These are phyloP conservation scores for Tricholoma hemisulphureum DNA, from an alignment of 768 basidiomycete genomes.

Conservation along the genomic window DNA sequence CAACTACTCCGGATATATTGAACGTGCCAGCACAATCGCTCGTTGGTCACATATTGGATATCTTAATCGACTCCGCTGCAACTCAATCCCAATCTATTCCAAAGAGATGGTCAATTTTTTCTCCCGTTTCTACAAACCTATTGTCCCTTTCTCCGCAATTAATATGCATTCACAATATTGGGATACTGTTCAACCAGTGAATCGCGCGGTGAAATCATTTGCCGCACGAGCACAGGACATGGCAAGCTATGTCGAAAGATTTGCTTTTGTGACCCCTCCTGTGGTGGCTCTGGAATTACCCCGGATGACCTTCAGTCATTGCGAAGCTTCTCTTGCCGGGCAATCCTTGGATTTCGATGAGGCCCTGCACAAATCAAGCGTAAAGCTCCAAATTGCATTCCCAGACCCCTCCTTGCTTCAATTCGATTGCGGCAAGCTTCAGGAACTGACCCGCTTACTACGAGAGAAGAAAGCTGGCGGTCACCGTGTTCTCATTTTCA, in stretches of 20 bases:
- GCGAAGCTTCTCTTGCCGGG: slow-evolving; percentile 22
- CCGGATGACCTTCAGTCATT: slow-evolving; percentile 53
- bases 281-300: slow-evolving; percentile 78
- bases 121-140: slow-evolving; percentile 38
- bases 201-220: slow-evolving; percentile 63
- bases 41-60: slow-evolving; percentile 73
- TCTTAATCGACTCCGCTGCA: slow-evolving; percentile 73
- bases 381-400: slow-evolving; percentile 91
- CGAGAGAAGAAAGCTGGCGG: slow-evolving; percentile 84
- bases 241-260: slow-evolving; percentile 55
- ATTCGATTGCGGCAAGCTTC: slow-evolving; percentile 96
- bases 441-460: slow-evolving; percentile 74
- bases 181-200: slow-evolving; percentile 41
- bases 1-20: slow-evolving; percentile 47
- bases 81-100: slow-evolving; percentile 43
- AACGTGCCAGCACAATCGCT: slow-evolving; percentile 49
- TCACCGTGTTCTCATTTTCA: slow-evolving; percentile 91
- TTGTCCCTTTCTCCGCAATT: slow-evolving; percentile 51
- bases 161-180: slow-evolving; percentile 39
- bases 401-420: slow-evolving; percentile 87
- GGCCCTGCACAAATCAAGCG: slow-evolving; percentile 66
- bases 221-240: slow-evolving; percentile 55
- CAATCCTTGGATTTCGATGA: slow-evolving; percentile 58
- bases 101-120: slow-evolving; percentile 45
- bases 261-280: slow-evolving; percentile 78